Conservation (phyloP, 1,284 basidiomycete species). For the Boletus smithii region DNA sequence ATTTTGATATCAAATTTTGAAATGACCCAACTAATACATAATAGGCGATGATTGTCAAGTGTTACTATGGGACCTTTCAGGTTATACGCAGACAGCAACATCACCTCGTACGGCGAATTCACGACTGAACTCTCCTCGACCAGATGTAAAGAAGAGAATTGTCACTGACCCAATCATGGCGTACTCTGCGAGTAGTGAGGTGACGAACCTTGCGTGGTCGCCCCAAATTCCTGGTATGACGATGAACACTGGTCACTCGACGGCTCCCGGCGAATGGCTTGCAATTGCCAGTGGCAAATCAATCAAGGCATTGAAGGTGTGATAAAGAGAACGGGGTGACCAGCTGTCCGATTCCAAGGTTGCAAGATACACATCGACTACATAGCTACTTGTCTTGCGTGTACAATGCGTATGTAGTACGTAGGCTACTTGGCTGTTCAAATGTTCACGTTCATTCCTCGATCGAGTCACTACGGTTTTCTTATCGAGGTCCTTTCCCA, state of each 20-base stretch:
- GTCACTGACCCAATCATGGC: constrained; percentile 78
- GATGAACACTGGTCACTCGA: constrained; percentile 69
- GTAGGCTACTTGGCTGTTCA: too few relatives aligned
- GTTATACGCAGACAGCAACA: constrained; percentile 56
- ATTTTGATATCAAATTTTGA: not conserved
- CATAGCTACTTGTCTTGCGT: constrained; percentile 2
- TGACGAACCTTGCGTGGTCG: constrained; percentile 87
- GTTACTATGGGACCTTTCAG: constrained; percentile 82
- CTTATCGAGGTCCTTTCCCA: not conserved
- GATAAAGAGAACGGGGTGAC: constrained; percentile 8
- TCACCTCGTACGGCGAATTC: constrained; percentile 63
- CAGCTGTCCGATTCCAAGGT: too few relatives aligned
- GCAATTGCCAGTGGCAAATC: constrained; percentile 82
- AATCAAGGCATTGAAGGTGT: constrained; percentile 81
- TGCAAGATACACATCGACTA: too few relatives aligned
- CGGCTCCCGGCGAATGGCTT: constrained; percentile 84
- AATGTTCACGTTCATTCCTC: not conserved
- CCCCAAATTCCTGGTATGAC: constrained; percentile 71
- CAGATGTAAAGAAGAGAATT: constrained; percentile 71
- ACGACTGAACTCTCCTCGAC: constrained; percentile 67
- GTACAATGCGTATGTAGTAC: not conserved
- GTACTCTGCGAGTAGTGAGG: constrained; percentile 75
- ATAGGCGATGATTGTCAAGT: constrained; percentile 90
- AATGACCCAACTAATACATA: constrained; percentile 4
- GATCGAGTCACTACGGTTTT: not conserved